Conservation (phyloP, 768 basidiomycete genomes). For the Suillus subaureus region DNA sequence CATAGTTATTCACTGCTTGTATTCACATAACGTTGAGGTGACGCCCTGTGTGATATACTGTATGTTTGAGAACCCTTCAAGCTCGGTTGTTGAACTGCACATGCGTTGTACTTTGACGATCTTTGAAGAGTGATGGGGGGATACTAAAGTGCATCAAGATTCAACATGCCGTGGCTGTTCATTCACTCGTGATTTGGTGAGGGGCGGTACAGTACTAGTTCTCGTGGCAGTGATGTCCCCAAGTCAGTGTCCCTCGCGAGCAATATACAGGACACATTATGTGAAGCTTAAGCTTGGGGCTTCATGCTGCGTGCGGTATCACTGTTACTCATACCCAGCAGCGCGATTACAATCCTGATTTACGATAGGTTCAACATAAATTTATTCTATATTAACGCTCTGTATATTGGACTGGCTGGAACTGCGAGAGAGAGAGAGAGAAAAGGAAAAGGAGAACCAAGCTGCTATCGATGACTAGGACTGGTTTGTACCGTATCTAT, state of each 20-base stretch:
- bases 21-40: not conserved
- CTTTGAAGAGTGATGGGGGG: not conserved
- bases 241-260: constrained; percentile 54
- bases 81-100: not conserved
- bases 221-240: constrained; percentile 37
- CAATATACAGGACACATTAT: constrained; percentile 65
- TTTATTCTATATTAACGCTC: not conserved
- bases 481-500: too few species aligned
- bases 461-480: too few species aligned
- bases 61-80: not conserved
- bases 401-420: not conserved
- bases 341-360: constrained; percentile 89
- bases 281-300: constrained; percentile 36
- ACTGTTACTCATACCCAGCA: constrained; percentile 87
- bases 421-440: too few species aligned
- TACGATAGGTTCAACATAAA: constrained; percentile 73
- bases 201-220: constrained; percentile 30
- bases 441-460: too few species aligned
- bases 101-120: not conserved
- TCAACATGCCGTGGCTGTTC: not conserved
- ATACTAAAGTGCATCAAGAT: not conserved
- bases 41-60: not conserved
- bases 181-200: too few species aligned
- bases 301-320: constrained; percentile 93
- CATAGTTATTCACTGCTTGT: too few species aligned